These are phyloP conservation scores for Meyerozyma athensensis DNA, from an alignment of 1,139 yeast genomes.

Conservation along the genomic window DNA sequence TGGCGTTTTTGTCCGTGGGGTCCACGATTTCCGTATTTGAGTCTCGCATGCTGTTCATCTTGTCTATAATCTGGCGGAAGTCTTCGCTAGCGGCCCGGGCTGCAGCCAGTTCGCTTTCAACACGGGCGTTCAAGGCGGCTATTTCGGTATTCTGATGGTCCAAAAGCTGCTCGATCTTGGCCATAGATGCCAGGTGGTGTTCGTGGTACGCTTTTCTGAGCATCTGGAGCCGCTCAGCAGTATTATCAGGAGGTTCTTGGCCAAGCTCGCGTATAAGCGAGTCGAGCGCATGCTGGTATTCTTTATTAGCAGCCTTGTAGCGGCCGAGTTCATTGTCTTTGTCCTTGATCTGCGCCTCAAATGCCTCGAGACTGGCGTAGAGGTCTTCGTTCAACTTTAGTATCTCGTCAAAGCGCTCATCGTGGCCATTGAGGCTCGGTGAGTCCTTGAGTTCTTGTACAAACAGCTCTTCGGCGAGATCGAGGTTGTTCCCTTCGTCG, in stretches of 20 bases:
- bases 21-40: neutral
- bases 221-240: neutral
- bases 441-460: constrained; percentile 12
- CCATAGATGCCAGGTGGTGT: neutral
- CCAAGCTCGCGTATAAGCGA: neutral
- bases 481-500: constrained; percentile 8
- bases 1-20: neutral
- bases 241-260: neutral
- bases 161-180: neutral
- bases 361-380: constrained; percentile 31
- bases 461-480: constrained; percentile 7
- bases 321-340: constrained; percentile 19
- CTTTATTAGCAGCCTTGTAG: neutral
- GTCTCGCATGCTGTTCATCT: neutral
- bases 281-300: neutral
- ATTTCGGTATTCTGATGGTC: neutral
- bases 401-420: constrained; percentile 32
- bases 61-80: neutral
- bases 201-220: neutral
- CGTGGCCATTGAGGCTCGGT: constrained; percentile 8
- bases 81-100: neutral
- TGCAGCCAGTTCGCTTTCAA: neutral
- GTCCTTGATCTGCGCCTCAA: constrained; percentile 25
- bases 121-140: neutral
- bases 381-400: constrained; percentile 36